Base-by-base conservation (phyloP, 495 filamentous ascomycete species). In the Glonium stellatum region DNA sequence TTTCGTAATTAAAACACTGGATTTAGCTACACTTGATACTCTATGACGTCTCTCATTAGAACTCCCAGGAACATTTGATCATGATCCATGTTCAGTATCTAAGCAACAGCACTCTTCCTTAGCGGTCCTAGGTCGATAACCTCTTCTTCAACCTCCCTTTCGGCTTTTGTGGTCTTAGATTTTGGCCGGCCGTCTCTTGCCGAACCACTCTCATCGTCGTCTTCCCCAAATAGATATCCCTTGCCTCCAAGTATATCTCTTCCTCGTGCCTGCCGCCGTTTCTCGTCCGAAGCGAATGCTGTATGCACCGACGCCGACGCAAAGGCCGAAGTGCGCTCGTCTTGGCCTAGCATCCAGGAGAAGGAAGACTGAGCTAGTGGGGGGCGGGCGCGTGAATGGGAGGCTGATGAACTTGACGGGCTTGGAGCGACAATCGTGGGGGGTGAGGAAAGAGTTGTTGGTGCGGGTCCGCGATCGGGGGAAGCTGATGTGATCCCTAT, bases 281-380 rank as follows among this genome's bases (percentile, higher is more conserved):
- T 66, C 54, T 70, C 65, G 36, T 65, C 65, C 10, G 58, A 55
- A 19, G 64, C 23, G 19, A 65, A 59, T 34, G 61, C 55, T 0
- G 54, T 58, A 19, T 61, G 63, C 15, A 54, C 64, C 2, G 63
- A 55, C 9, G 52, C 57, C 4, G 59, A 42, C 36, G 60, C 54
- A 34, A 65, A 67, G 4, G 57, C 55, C 12, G 58, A 58, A 22
- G 51, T 51, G 18, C 61, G 44, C 37, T 58, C 25, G n/a, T 77
- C 78, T 57, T 80, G 76, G 25, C 79, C 83, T n/a, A 98, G 79
- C 91, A 98, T 97, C 92, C 92, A 98, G 11, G 92, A 87, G 70
- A 96, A 97, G 9, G 84, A 87, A 27, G 91, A 90, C 61, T 96
- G 85, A 15, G 90, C 86, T 15, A 98, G 77, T 15, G 79, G 80